Conservation (phyloP, 2,329 filamentous ascomycete genomes). For the Stachybotrys chartarum region DNA sequence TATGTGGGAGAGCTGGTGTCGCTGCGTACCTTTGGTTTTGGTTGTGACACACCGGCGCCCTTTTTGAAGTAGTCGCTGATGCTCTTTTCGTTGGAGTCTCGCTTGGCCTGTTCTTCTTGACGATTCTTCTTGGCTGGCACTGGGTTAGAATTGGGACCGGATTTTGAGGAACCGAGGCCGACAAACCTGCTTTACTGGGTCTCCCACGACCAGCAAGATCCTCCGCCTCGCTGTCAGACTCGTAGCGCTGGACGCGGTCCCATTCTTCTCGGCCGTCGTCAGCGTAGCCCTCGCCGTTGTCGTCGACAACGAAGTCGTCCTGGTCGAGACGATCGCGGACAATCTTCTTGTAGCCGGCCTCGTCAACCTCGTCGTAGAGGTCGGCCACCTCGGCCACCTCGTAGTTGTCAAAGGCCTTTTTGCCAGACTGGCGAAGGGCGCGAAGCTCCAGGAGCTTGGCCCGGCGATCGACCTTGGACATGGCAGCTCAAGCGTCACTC, state of each 20-base stretch:
- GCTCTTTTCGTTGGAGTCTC: conserved; percentile 80
- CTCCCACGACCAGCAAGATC: conserved; percentile 33
- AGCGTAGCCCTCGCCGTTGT: conserved; percentile 94
- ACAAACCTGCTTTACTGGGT: conserved; percentile 43
- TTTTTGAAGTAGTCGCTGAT: conserved; percentile 94
- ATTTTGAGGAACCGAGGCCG: background rate
- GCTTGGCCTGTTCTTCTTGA: conserved; percentile 78
- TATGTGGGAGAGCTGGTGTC: background rate
- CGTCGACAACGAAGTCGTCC: conserved; percentile 97
- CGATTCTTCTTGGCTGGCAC: conserved; percentile 71
- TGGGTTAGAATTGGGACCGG: background rate
- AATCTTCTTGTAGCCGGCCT: conserved; percentile 95
- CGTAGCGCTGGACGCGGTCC: conserved; percentile 64
- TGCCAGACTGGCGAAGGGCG: conserved; percentile 79
- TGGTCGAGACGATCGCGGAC: conserved; percentile 82
- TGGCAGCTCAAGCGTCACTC: conserved; percentile 12
- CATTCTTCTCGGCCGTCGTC: conserved; percentile 95
- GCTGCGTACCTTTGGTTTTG: conserved; percentile 69
- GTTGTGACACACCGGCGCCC: conserved; percentile 55
- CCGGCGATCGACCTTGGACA: conserved; percentile 31
- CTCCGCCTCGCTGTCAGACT: conserved; percentile 63
- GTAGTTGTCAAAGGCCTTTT: conserved; percentile 84
- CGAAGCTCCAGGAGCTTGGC: conserved; percentile 68
- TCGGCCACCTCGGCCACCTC: conserved; percentile 76
- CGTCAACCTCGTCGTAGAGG: conserved; percentile 93